These are phyloP conservation scores for Biscogniauxia sp. DNA, from an alignment of 2,329 filamentous ascomycete genomes.

Conservation along the genomic window DNA sequence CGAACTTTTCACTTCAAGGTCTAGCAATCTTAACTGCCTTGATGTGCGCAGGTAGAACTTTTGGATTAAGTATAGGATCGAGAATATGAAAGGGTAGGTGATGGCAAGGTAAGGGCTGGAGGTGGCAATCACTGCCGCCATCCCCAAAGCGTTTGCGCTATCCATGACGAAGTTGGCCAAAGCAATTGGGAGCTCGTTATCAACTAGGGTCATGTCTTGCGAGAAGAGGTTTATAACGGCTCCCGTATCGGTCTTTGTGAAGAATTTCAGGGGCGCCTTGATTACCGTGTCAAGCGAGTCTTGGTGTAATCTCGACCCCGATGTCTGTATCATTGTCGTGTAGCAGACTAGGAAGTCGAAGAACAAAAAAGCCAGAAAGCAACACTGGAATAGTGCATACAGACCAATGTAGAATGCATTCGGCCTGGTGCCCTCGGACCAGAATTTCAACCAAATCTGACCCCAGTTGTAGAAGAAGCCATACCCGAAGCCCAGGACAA, in stretches of 20 bases:
- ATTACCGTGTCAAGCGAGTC: constrained; percentile 34
- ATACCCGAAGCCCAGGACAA: not conserved
- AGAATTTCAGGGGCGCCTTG: constrained; percentile 40
- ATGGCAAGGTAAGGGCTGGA: constrained; percentile 21
- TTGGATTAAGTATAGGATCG: constrained; percentile 2
- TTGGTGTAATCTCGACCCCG: constrained; percentile 34
- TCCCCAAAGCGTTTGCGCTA: constrained; percentile 35
- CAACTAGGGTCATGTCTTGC: constrained; percentile 43
- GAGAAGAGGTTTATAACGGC: constrained; percentile 43
- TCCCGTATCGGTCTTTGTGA: constrained; percentile 41
- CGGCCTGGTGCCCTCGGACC: not conserved
- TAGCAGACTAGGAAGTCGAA: constrained; percentile 1
- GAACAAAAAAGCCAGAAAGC: not conserved
- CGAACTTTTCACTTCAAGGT: constrained; percentile 10
- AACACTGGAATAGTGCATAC: not conserved
- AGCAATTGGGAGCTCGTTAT: constrained; percentile 36
- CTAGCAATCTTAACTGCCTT: constrained; percentile 9
- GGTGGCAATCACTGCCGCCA: constrained; percentile 46
- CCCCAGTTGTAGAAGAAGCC: not conserved
- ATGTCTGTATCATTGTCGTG: constrained; percentile 22
- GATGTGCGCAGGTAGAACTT: constrained; percentile 10
- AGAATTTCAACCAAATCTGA: not conserved
- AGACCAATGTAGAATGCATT: not conserved
- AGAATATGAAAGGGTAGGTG: constrained; percentile 1
- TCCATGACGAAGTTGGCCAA: constrained; percentile 31